phyloP scores from a whole-genome alignment of 805 yeast species.

The Komagataella phaffii region DNA sequence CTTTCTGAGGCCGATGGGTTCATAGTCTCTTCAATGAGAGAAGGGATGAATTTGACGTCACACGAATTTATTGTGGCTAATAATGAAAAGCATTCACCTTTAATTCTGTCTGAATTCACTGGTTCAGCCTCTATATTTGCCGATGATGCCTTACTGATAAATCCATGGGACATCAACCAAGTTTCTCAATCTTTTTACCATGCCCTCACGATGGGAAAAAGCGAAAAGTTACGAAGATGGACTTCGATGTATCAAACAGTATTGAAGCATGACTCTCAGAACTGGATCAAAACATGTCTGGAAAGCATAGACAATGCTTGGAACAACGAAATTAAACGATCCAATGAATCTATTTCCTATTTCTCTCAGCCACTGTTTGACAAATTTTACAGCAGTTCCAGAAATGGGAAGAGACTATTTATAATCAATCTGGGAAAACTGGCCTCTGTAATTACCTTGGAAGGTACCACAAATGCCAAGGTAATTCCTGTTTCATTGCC shows the following conservation, averaged over 20 bases:
- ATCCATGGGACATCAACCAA: constrained; percentile 78
- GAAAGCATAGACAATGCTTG: constrained; percentile 35
- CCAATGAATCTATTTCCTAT: background rate
- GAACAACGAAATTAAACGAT: constrained; percentile 17
- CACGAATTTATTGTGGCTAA: constrained; percentile 85
- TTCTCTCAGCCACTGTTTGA: constrained; percentile 21
- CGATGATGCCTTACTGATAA: constrained; percentile 61
- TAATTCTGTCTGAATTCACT: constrained; percentile 83
- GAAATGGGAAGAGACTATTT: constrained; percentile 29
- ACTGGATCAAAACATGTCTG: constrained; percentile 58
- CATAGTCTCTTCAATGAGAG: constrained; percentile 83
- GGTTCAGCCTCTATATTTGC: constrained; percentile 79
- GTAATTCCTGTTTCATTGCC: constrained; percentile 46
- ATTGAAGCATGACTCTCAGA: constrained; percentile 50
- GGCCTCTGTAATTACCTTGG: constrained; percentile 17
- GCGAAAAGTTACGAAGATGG: constrained; percentile 57
- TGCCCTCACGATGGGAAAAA: constrained; percentile 51
- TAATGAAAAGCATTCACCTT: constrained; percentile 57
- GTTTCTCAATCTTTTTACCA: constrained; percentile 48
- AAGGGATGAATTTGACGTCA: constrained; percentile 93
- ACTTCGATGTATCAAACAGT: constrained; percentile 43
- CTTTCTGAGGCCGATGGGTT: constrained; percentile 79
- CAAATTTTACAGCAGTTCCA: constrained; percentile 15
- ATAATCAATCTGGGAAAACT: constrained; percentile 38
- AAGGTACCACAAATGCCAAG: constrained; percentile 14